Conservation (phyloP, 1,284 basidiomycete species). For the Sphagnurus paluster region DNA sequence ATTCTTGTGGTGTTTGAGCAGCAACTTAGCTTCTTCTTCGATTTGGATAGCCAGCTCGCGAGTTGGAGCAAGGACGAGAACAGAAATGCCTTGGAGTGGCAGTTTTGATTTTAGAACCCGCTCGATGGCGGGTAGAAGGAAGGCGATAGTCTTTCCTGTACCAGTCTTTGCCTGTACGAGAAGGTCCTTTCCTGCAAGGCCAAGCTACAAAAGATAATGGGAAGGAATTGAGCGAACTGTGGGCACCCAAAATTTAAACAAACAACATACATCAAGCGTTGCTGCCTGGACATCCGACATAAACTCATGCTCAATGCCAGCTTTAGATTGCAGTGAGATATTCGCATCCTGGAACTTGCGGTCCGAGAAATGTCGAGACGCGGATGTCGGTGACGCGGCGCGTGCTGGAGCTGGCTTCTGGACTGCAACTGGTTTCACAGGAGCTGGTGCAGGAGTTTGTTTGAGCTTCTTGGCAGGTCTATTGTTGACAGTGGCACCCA, state of each 20-base stretch:
- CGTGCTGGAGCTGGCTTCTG: not conserved
- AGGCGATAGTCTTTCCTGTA: slow-evolving; percentile 53
- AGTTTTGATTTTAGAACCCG: slow-evolving; percentile 45
- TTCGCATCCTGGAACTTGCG: slow-evolving; percentile 29
- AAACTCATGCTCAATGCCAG: slow-evolving; percentile 40
- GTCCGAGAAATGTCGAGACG: slow-evolving; percentile 24
- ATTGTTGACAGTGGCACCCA: not conserved
- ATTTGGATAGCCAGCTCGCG: slow-evolving; percentile 86
- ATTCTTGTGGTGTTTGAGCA: slow-evolving; percentile 51
- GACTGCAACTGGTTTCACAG: not conserved
- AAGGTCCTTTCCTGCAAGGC: slow-evolving; percentile 37
- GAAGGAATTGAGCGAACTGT: not conserved
- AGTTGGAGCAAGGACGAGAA: slow-evolving; percentile 83
- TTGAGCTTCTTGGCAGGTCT: slow-evolving; percentile 5
- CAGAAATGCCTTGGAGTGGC: slow-evolving; percentile 27
- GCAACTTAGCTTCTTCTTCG: slow-evolving; percentile 75
- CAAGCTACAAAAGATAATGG: slow-evolving; percentile 25
- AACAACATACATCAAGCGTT: slow-evolving; percentile 35
- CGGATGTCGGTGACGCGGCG: not conserved
- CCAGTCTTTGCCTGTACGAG: slow-evolving; percentile 51
- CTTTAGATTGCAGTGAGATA: slow-evolving; percentile 34
- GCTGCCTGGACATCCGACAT: slow-evolving; percentile 43
- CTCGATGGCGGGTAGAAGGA: slow-evolving; percentile 85
- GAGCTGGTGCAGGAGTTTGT: not conserved
- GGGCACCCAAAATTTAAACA: too few species aligned